Conservation (phyloP, 208 protist genomes). For the Phytomonas serpens region DNA sequence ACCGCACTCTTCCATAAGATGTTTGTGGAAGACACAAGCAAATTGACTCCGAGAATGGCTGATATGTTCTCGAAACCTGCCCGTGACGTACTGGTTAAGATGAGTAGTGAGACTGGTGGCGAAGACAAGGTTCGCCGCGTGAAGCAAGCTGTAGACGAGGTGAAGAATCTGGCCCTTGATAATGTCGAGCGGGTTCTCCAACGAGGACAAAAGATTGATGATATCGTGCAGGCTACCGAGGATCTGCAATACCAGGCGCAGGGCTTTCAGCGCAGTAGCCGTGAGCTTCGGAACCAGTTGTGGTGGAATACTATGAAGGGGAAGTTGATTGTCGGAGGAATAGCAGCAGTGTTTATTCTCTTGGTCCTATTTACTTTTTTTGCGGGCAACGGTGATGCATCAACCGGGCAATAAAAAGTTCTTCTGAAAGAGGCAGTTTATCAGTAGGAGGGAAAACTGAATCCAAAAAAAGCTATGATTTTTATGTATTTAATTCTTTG, state of each 20-base stretch:
- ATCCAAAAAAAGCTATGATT: not conserved
- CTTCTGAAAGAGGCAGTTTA: not conserved
- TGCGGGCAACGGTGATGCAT: conserved; percentile 13
- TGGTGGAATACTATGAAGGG: conserved; percentile 85
- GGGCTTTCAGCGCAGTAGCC: conserved; percentile 79
- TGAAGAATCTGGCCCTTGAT: conserved; percentile 75
- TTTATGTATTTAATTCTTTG: not conserved
- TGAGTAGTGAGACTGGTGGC: conserved; percentile 20
- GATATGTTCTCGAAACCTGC: conserved; percentile 66
- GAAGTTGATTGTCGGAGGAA: conserved; percentile 57
- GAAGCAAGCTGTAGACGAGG: conserved; percentile 71
- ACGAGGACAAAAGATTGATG: conserved; percentile 75
- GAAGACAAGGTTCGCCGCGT: conserved; percentile 62
- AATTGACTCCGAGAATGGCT: conserved; percentile 47
- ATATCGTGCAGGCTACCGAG: conserved; percentile 84
- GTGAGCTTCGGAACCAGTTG: conserved; percentile 73
- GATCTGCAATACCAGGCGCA: conserved; percentile 85
- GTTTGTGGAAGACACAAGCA: conserved; percentile 66
- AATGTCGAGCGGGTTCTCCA: conserved; percentile 81
- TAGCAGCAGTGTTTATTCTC: conserved; percentile 52
- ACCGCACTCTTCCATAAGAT: conserved; percentile 74
- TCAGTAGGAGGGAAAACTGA: not conserved
- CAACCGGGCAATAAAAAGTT: conserved; percentile 11
- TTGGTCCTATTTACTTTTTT: conserved; percentile 80
- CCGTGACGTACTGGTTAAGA: conserved; percentile 49